Conservation (phyloP, 805 yeast species). For the Blastobotrys terrestris region DNA sequence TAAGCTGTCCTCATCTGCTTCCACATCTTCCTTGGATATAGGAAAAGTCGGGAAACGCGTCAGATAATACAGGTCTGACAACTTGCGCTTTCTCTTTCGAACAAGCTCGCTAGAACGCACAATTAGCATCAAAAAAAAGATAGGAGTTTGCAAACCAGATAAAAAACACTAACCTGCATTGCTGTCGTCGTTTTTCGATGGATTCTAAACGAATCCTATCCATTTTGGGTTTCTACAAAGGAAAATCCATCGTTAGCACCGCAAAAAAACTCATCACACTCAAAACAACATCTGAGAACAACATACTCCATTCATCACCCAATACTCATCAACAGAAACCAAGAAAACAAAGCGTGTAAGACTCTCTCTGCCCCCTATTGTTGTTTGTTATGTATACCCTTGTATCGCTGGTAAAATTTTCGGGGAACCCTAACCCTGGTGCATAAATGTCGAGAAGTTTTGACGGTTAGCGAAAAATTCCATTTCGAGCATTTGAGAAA, state of each 20-base stretch:
- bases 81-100: slow-evolving; percentile 47
- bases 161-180: slow-evolving; percentile 30
- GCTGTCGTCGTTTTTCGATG: slow-evolving; percentile 40
- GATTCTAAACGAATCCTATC: slow-evolving; percentile 41
- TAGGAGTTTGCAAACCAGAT: neutral
- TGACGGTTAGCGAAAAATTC: neutral
- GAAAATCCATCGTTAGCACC: neutral
- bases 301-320: neutral
- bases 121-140: neutral
- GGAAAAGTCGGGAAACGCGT: slow-evolving; percentile 47
- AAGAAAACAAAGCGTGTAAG: neutral
- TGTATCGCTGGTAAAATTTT: neutral
- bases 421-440: neutral
- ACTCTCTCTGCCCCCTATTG: neutral
- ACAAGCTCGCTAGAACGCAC: slow-evolving; percentile 36
- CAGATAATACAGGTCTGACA: slow-evolving; percentile 57
- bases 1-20: slow-evolving; percentile 36
- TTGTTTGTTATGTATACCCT: neutral
- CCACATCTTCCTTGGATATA: slow-evolving; percentile 34
- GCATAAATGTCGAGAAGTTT: neutral
- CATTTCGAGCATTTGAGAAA: neutral
- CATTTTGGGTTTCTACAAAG: slow-evolving; percentile 24
- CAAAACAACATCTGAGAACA: neutral
- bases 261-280: neutral
- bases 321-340: neutral